Evolutionary conservation across 148 eudicot species (phyloP), one percentile per base, ranked within the genome.

Genomic region (Suaeda aralocaspica): DNA sequence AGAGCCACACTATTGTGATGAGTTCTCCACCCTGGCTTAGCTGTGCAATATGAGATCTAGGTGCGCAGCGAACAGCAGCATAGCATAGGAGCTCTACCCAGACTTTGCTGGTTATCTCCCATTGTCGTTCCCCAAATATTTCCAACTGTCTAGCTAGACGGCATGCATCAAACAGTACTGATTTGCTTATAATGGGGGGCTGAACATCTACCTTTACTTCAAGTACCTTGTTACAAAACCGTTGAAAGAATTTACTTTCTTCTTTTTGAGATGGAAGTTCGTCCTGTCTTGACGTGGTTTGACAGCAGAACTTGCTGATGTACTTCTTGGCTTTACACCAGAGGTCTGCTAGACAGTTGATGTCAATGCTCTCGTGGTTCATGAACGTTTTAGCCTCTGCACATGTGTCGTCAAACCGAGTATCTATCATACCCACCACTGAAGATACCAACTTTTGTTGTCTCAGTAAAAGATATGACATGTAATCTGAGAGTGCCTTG

Each of bases 11-110:
- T 7, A 76, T 3, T 4, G 79, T 72, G 4, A 80, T 55, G 24
- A 80, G 73, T n/a, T 80, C 74, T 6, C 73, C 74, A 18, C 80
- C 77, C 30, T 56, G 21, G 21, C 70, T 53, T 4, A 80, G 52
- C 10, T 73, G 72, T 19, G 64, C 41, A 10, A 74, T 41, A 41
- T 80, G 77, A 3, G 66, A 30, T 28, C 51, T 59, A 1, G 80
- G 62, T 22, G 75, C 26, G 41, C 75, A 64, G 1, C 73, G 79
- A 1, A 36, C 34, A 6, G 82, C 82, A 3, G 79, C 82, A 63
- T 75, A 76, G 26, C 64, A 46, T 1, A 80, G 25, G 51, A 83
- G 18, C 78, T 77, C 84, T 4, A 80, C 74, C 86, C 84, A 83
- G 0, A 80, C 84, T 48, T 77, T 78, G 70, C 72, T 57, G 4